phyloP scores from a whole-genome alignment of 1,284 basidiomycete genomes.

The Irpex sp. region DNA sequence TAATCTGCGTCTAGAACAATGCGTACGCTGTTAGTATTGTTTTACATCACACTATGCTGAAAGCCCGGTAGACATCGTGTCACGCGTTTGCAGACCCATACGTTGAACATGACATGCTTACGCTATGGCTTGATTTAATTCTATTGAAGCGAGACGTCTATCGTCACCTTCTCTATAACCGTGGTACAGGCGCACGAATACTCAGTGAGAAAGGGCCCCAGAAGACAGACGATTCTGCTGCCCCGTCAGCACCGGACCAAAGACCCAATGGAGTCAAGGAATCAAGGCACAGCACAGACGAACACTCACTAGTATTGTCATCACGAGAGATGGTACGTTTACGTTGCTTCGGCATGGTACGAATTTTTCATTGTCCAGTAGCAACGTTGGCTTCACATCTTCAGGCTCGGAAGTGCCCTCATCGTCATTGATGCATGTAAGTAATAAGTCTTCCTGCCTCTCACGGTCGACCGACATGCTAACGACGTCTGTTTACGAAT shows the following conservation, averaged over 20 bases:
- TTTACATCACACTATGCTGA: not conserved
- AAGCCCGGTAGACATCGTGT: conserved; percentile 38
- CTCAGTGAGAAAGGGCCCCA: conserved; percentile 19
- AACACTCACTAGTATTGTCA: not conserved
- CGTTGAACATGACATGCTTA: conserved; percentile 81
- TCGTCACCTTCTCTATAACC: conserved; percentile 87
- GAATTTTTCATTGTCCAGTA: conserved; percentile 20
- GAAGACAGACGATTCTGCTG: not conserved
- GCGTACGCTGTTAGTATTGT: conserved; percentile 44
- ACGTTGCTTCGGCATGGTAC: not conserved
- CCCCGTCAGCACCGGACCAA: not conserved
- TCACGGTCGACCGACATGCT: not conserved
- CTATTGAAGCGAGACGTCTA: conserved; percentile 86
- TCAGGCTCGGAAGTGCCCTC: conserved; percentile 54
- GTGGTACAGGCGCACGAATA: conserved; percentile 61
- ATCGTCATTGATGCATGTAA: conserved; percentile 67
- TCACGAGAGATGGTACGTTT: conserved; percentile 19
- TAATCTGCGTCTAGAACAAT: conserved; percentile 80
- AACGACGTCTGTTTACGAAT: not conserved
- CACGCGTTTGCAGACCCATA: conserved; percentile 82
- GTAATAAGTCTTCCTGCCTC: conserved; percentile 21
- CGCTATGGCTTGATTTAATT: conserved; percentile 80
- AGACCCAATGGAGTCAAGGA: not conserved
- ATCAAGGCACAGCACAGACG: not conserved
- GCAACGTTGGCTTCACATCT: conserved; percentile 54